phyloP scores from a whole-genome alignment of 2,329 filamentous ascomycete genomes.

The Tolypocladium pustulatum region DNA sequence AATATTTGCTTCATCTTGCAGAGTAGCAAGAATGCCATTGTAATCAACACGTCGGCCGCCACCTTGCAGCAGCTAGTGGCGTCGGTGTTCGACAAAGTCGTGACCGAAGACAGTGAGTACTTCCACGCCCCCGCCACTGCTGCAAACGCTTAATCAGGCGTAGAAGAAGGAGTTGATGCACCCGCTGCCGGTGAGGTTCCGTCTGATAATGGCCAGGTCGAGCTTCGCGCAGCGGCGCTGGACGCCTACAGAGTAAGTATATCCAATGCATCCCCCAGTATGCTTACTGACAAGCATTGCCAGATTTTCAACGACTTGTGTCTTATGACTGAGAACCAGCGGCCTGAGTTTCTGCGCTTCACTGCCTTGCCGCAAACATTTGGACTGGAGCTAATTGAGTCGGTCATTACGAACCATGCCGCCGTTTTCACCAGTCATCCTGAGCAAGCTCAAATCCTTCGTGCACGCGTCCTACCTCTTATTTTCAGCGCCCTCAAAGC shows the following conservation, averaged over 20 bases:
- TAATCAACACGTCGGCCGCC: constrained; percentile 93
- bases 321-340: constrained; percentile 73
- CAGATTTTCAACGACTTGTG: constrained; percentile 84
- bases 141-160: neutral
- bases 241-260: constrained; percentile 65
- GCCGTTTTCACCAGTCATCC: constrained; percentile 65
- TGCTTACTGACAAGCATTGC: neutral
- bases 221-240: constrained; percentile 64
- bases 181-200: constrained; percentile 57
- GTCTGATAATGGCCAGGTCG: constrained; percentile 50
- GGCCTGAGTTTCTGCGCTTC: constrained; percentile 71
- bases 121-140: neutral
- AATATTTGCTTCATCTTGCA: constrained; percentile 90
- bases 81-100: constrained; percentile 86
- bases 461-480: constrained; percentile 70
- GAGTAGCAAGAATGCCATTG: constrained; percentile 81
- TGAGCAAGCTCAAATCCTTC: constrained; percentile 72
- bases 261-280: neutral
- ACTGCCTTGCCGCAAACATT: constrained; percentile 71
- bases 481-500: constrained; percentile 70
- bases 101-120: constrained; percentile 63
- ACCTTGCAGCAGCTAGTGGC: constrained; percentile 91
- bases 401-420: constrained; percentile 77
- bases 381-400: constrained; percentile 85
- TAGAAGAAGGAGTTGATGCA: constrained; percentile 37